Percentiles rank a stretch among this genome's conserved stretches.
phyloP scores from a whole-genome alignment of 2,329 filamentous ascomycete genomes.

The Xylaria sp. region DNA sequence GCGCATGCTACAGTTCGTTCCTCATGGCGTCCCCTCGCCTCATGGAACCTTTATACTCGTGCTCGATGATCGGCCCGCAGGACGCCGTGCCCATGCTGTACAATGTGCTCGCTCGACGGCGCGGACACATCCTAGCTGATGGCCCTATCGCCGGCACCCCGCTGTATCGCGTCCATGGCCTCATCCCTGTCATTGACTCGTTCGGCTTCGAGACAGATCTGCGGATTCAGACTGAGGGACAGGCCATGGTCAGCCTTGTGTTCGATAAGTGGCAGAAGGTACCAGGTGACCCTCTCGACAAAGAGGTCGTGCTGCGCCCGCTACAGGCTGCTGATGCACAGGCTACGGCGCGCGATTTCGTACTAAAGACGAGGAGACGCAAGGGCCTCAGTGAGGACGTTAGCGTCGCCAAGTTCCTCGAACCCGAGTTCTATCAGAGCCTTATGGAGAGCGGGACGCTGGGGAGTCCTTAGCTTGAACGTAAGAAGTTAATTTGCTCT shows the following conservation, averaged over 20 bases:
- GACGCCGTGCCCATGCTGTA: constrained; percentile 90
- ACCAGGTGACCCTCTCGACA: constrained; percentile 93
- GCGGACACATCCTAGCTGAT: constrained; percentile 94
- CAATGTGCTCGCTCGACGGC: constrained; percentile 86
- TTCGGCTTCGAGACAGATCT: constrained; percentile 99
- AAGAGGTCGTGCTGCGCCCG: constrained; percentile 81
- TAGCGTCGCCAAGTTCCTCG: constrained; percentile 93
- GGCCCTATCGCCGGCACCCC: constrained; percentile 94
- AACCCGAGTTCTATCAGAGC: constrained; percentile 90
- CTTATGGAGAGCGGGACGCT: constrained; percentile 90
- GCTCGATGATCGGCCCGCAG: constrained; percentile 91
- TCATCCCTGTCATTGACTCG: constrained; percentile 95
- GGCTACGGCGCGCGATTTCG: constrained; percentile 93
- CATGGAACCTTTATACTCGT: constrained; percentile 96
- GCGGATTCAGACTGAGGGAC: constrained; percentile 93
- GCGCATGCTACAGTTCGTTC: constrained; percentile 95
- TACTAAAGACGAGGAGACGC: constrained; percentile 91
- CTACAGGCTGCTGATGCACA: constrained; percentile 89
- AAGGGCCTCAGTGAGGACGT: constrained; percentile 97
- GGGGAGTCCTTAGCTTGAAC: constrained; percentile 56
- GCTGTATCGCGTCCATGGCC: constrained; percentile 88
- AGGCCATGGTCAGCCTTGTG: constrained; percentile 88
- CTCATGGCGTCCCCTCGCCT: constrained; percentile 95
- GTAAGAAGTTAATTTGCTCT: neutral
- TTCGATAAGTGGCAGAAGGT: constrained; percentile 98